These are phyloP conservation scores for Mycena metata DNA, from an alignment of 768 basidiomycete species.

Conservation along the genomic window DNA sequence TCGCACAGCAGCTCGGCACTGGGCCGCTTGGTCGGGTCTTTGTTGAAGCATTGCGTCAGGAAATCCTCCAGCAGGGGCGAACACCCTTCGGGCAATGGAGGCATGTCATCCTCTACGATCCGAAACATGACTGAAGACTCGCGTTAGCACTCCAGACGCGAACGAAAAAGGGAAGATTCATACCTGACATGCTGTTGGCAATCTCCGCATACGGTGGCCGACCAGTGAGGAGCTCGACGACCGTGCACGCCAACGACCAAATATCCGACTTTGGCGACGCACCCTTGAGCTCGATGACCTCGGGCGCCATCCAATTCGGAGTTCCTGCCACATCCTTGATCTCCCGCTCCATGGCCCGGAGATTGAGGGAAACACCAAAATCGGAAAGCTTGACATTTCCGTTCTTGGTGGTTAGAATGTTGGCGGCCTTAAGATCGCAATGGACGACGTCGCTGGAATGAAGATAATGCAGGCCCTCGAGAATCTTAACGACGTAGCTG, in stretches of 20 bases:
- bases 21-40: conserved; percentile 87
- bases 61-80: conserved; percentile 86
- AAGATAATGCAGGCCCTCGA: conserved; percentile 95
- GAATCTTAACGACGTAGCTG: conserved; percentile 94
- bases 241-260: conserved; percentile 95
- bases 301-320: conserved; percentile 99
- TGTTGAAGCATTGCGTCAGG: conserved; percentile 89
- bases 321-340: conserved; percentile 92
- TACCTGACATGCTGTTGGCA: conserved; percentile 91
- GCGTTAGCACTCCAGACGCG: conserved; percentile 23
- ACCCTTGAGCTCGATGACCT: conserved; percentile 95
- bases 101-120: conserved; percentile 94
- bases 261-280: conserved; percentile 95
- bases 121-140: conserved; percentile 88
- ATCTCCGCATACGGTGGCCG: conserved; percentile 93
- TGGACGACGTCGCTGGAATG: conserved; percentile 93
- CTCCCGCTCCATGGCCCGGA: conserved; percentile 90
- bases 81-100: conserved; percentile 85
- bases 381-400: conserved; percentile 98
- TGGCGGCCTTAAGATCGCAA: conserved; percentile 98
- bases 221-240: conserved; percentile 94
- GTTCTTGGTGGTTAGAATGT: conserved; percentile 98
- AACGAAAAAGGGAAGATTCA: conserved; percentile 40
- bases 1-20: conserved; percentile 88
- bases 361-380: conserved; percentile 96